A percentile compares a stretch with the other conserved stretches of the same genome.
Conservation (phyloP, 1,139 yeast species). For the Spathaspora sp. region DNA sequence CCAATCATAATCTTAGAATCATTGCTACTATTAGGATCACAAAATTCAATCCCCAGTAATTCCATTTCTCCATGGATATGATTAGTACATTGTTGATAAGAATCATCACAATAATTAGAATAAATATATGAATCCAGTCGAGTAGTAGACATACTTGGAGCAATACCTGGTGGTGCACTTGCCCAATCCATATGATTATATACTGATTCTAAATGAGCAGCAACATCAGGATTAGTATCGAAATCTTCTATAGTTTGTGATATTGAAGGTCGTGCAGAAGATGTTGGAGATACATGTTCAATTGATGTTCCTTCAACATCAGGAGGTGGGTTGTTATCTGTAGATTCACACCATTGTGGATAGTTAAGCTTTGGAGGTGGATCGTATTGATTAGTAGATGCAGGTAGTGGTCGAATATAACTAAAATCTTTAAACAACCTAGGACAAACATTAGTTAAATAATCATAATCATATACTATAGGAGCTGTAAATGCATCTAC, state of each 20-base stretch:
- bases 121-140: constrained; percentile 10
- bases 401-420: constrained; percentile 19
- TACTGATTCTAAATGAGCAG: constrained; percentile 12
- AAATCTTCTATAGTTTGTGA: constrained; percentile 5
- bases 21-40: constrained; percentile 11
- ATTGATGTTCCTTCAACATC: not conserved
- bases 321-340: not conserved
- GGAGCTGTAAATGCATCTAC: constrained; percentile 34
- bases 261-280: constrained; percentile 17
- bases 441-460: constrained; percentile 38
- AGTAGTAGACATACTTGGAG: not conserved
- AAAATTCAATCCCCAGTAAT: constrained; percentile 43
- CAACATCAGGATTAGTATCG: constrained; percentile 10
- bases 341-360: constrained; percentile 33
- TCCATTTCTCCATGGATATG: constrained; percentile 51
- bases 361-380: constrained; percentile 24
- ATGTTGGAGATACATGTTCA: constrained; percentile 15
- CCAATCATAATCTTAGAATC: constrained; percentile 39
- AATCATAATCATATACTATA: constrained; percentile 46
- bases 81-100: constrained; percentile 29
- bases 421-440: constrained; percentile 39
- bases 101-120: constrained; percentile 20
- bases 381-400: constrained; percentile 4
- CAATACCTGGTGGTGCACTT: not conserved
- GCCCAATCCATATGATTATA: constrained; percentile 6